Evolutionary conservation across 495 filamentous ascomycete species (phyloP).

Genomic region (Hypoxylon fuscum): DNA sequence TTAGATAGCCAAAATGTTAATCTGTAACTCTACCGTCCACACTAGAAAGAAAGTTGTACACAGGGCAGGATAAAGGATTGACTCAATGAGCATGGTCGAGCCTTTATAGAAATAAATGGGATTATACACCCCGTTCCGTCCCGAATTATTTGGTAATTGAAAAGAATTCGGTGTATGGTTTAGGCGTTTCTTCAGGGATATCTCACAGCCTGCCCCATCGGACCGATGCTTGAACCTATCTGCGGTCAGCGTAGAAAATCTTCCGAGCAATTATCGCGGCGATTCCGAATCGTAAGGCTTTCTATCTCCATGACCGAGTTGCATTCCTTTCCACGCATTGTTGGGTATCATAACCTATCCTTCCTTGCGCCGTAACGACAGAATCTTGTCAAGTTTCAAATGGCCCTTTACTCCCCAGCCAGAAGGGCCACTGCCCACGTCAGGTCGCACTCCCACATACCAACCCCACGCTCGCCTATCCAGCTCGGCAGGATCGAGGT

Average conservation of each 20-base stretch:
- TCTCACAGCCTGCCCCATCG: not conserved
- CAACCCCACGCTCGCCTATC: constrained; percentile 80
- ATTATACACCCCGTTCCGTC: constrained; percentile 3
- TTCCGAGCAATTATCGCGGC: no score
- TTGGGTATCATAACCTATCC: constrained; percentile 11
- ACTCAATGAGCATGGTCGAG: not conserved
- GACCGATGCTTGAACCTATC: not conserved
- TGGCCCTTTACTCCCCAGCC: constrained; percentile 85
- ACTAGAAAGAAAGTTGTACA: no score
- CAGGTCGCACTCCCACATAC: constrained; percentile 79
- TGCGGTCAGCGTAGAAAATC: not conserved
- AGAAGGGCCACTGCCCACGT: constrained; percentile 72
- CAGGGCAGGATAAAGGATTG: no score
- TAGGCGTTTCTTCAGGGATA: not conserved
- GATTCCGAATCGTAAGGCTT: not conserved
- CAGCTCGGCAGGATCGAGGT: constrained; percentile 66
- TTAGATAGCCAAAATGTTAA: no score
- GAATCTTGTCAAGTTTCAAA: constrained; percentile 70
- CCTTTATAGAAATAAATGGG: not conserved
- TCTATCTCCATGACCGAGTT: not conserved
- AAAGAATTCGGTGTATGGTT: not conserved
- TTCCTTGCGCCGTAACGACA: constrained; percentile 64
- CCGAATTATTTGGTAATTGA: no score
- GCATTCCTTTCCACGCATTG: not conserved
- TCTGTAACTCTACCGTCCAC: no score